Evolutionary conservation across 352 stramenopile species (phyloP).

Genomic region (Aphanomyces stellatus): DNA sequence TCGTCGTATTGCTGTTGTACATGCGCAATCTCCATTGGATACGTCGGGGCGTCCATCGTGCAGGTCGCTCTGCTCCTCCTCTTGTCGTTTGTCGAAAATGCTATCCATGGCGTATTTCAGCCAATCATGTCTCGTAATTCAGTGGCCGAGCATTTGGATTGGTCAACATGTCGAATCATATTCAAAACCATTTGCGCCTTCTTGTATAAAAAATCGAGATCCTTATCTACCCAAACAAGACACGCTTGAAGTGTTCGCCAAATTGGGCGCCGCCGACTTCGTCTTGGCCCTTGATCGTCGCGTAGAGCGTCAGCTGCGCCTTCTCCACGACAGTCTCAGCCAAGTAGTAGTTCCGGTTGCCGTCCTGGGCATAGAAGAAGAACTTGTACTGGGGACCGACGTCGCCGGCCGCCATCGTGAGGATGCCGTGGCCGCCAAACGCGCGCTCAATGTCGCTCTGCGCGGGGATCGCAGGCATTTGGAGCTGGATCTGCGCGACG

Average conservation of each 20-base stretch:
- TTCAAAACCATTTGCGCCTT: neutral
- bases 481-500: conserved; percentile 50
- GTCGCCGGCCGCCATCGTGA: conserved; percentile 76
- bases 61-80: too few relatives aligned
- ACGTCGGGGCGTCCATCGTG: neutral
- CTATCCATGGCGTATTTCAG: too few relatives aligned
- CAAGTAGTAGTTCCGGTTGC: conserved; percentile 47
- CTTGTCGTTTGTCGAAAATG: too few relatives aligned
- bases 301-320: conserved; percentile 42
- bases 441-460: conserved; percentile 58
- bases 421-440: conserved; percentile 44
- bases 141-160: neutral
- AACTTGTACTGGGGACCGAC: conserved; percentile 78
- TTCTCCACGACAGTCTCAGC: conserved; percentile 72
- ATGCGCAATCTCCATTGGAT: conserved; percentile 1
- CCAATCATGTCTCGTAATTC: neutral
- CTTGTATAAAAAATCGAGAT: neutral
- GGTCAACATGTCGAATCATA: neutral
- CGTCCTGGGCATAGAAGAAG: conserved; percentile 78
- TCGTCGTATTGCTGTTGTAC: conserved; percentile 46
- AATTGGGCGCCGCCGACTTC: conserved; percentile 50
- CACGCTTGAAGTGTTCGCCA: conserved; percentile 47
- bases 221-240: conserved; percentile 39
- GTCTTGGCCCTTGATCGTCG: conserved; percentile 69
- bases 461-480: conserved; percentile 44